Percentiles rank a stretch among this genome's conserved stretches.
Evolutionary conservation across 2,329 filamentous ascomycete species (phyloP).

Genomic region (Paecilomyces niveus): DNA sequence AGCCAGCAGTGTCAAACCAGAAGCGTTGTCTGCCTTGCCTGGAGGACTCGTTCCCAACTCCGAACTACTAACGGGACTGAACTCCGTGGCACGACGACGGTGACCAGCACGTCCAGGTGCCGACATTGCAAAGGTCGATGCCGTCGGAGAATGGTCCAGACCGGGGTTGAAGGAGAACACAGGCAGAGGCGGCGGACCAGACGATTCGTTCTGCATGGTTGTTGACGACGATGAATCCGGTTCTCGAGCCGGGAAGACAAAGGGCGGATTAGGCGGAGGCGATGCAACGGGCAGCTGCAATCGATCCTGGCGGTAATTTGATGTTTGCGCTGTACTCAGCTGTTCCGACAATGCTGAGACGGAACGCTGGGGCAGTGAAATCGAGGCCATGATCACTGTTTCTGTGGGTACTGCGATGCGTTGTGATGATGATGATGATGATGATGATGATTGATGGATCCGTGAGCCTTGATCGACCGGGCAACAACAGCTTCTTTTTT

Average conservation of each 20-base stretch:
- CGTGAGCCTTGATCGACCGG: constrained; percentile 2
- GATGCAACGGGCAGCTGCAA: constrained; percentile 16
- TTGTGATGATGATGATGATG: constrained; percentile 6
- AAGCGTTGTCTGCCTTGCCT: constrained; percentile 46
- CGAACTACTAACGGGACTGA: constrained; percentile 59
- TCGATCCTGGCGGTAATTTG: constrained; percentile 13
- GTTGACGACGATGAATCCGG: constrained; percentile 41
- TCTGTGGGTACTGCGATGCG: constrained; percentile 1
- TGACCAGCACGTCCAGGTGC: constrained; percentile 55
- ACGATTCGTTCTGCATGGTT: constrained; percentile 45
- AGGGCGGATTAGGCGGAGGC: constrained; percentile 53
- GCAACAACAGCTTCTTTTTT: neutral
- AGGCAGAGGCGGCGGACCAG: constrained; percentile 24
- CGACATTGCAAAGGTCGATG: constrained; percentile 46
- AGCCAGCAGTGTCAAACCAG: constrained; percentile 14
- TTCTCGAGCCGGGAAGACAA: constrained; percentile 53
- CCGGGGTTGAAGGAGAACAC: constrained; percentile 33
- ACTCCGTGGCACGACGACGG: constrained; percentile 74
- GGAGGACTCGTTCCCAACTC: constrained; percentile 49
- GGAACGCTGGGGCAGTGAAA: constrained; percentile 28
- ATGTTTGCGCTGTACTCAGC: constrained; percentile 15
- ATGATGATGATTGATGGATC: constrained; percentile 7
- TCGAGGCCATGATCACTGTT: constrained; percentile 23
- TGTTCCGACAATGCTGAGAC: constrained; percentile 21
- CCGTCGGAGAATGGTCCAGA: constrained; percentile 33